These are phyloP conservation scores for Candolleomyces aberdarensis DNA, from an alignment of 768 basidiomycete species.

Conservation along the genomic window DNA sequence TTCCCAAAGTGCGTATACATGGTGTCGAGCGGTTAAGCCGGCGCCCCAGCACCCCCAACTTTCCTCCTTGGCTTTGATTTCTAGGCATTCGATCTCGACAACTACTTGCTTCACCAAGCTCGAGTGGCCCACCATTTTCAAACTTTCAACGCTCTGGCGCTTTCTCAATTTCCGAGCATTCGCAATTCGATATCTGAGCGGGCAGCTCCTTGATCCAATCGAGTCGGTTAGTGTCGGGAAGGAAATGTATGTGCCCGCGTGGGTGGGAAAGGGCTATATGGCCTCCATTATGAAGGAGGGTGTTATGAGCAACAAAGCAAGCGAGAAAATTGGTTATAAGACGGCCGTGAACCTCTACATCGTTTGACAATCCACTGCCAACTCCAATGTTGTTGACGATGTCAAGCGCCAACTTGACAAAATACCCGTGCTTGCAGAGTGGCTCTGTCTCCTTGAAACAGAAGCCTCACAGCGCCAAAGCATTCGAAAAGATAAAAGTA, in stretches of 20 bases:
- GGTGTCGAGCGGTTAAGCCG: too few species aligned
- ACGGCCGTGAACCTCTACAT: background rate
- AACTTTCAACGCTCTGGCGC: conserved; percentile 2
- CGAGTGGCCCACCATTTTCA: conserved; percentile 8
- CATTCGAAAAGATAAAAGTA: too few species aligned
- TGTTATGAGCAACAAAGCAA: conserved; percentile 9
- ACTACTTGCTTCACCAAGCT: background rate
- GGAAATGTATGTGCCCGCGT: conserved; percentile 40
- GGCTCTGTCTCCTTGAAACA: too few species aligned
- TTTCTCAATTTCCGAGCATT: conserved; percentile 7
- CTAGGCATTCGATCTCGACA: background rate
- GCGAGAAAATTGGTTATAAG: conserved; percentile 11
- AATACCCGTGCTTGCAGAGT: too few species aligned
- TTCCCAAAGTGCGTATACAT: too few species aligned
- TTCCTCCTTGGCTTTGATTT: background rate
- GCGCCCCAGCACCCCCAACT: too few species aligned
- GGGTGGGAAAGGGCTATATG: background rate
- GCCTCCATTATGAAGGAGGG: background rate
- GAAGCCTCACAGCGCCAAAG: too few species aligned
- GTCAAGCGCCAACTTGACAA: too few species aligned
- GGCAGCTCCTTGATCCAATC: background rate
- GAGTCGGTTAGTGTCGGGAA: conserved; percentile 49
- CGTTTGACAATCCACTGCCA: background rate
- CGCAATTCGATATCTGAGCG: conserved; percentile 1
- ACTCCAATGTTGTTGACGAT: background rate